Percentiles rank a stretch among this genome's conserved stretches.
phyloP scores from a whole-genome alignment of 2,329 filamentous ascomycete genomes.

The Diaporthe nobilis region DNA sequence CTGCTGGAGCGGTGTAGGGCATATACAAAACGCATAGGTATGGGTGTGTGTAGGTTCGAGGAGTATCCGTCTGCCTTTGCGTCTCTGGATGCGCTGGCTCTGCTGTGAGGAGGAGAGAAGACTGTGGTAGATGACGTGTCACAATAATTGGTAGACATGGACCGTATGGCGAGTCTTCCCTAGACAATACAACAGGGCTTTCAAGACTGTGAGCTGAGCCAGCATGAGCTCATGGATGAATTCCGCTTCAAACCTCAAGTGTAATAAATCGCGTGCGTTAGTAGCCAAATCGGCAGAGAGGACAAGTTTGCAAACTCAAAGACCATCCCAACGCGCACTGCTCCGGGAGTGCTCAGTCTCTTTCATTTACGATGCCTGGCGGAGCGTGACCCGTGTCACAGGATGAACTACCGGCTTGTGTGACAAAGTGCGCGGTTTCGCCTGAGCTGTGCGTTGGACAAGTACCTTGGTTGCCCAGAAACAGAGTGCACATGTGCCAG shows the following conservation, averaged over 20 bases:
- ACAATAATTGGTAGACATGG: not conserved
- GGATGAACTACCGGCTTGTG: constrained; percentile 26
- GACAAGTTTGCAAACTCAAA: not conserved
- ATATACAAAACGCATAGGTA: not conserved
- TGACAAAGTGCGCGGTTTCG: not conserved
- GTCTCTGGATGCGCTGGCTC: not conserved
- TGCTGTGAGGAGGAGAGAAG: not conserved
- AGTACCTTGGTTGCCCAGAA: not conserved
- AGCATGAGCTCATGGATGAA: not conserved
- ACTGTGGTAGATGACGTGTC: not conserved
- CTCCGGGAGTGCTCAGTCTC: not conserved
- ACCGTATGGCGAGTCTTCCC: not conserved
- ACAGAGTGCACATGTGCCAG: not conserved
- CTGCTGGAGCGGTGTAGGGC: not conserved
- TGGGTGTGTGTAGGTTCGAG: not conserved
- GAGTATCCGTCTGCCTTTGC: not conserved
- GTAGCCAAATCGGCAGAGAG: not conserved
- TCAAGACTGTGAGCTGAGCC: too few relatives aligned
- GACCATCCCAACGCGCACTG: not conserved
- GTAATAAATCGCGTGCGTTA: too few relatives aligned
- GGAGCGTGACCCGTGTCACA: not conserved
- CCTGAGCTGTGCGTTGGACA: not conserved
- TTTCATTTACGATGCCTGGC: not conserved
- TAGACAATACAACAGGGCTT: not conserved
- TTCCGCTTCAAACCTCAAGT: too few relatives aligned